Base-by-base conservation (phyloP, 2,329 filamentous ascomycete genomes). In the Verticillium isaacii region DNA sequence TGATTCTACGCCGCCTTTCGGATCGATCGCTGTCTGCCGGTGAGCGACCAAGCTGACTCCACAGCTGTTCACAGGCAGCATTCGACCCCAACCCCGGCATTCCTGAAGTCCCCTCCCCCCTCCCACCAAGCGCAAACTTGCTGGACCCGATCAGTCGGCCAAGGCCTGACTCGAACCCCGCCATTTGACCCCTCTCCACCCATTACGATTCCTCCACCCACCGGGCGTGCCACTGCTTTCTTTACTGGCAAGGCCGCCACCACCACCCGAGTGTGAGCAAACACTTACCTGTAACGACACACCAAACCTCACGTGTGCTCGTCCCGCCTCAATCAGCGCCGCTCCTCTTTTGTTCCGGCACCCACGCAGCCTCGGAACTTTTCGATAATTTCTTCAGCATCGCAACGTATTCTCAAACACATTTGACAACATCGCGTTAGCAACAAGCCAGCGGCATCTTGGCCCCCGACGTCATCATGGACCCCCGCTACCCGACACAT, bases 401-500 rank as follows among this genome's bases (percentile, higher is more conserved):
- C 45, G 19, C 45, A 5, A 23, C n/a, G 7, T 14, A 11, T 25
- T 5, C 17, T 12, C 8, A 8, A 52, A 29, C 29, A 29, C 29
- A 29, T 29, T 29, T 6, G 29, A 29, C 5, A 29, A 29, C 29
- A 29, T 4, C 5, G 4, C 39, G 29, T 15, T 25, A 14, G 11
- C 57, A n/a, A 58, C 32, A 19, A 59, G n/a, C 32, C 45, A n/a
- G 32, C 52, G 32, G 36, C 23, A 32, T 39, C 50, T 60, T 36
- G 50, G 52, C 62, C 25, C 32, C 58, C 23, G 19, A 60, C 61
- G 57, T 63, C 61, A 58, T 62, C 60, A 66, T 66, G 64, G 64
- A 66, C 36, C 63, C 64, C 60, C 64, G 64, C 60, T 65, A 66
- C 45, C 61, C 62, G 17, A 60, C 63, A n/a, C n/a, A 23, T 25